Evolutionary conservation across 345 rosid species (phyloP), one percentile per base, ranked within the genome.

Genomic region (Gossypium herbaceum): DNA sequence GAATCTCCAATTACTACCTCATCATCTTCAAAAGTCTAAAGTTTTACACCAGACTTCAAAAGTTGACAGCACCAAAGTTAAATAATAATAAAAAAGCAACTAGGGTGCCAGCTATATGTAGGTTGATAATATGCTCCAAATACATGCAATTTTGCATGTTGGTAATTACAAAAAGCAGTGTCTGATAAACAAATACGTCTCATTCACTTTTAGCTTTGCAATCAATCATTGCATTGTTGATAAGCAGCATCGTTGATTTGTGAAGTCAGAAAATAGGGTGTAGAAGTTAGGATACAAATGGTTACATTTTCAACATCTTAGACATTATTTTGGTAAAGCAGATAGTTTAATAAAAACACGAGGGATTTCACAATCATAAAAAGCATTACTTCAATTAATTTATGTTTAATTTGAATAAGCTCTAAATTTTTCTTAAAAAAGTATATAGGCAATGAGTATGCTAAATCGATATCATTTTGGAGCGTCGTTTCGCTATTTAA

Each of bases 141-240:
- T 22, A 41, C 54, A 11, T 9, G n/a, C 17, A 66, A 66, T 56
- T 47, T n/a, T 70, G 13, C n/a, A 25, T 59, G 34, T 59, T 24
- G 25, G 19, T 44, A 50, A 60, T 69, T 12, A 63, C 17, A 1
- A 45, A 59, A 56, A 60, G 70, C 22, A 61, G 55, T 39, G 15
- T 45, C 0, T 45, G 50, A 45, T 45, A 12, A 45, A 45, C 50
- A 11, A 45, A 45, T 7, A 45, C 50, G 50, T 45, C 50, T 45
- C 12, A 45, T 2, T 45, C 50, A 3, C 60, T 56, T 56, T 56
- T 56, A 12, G 25, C 12, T 69, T 68, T 16, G 4, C 6, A 1
- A 15, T 51, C 70, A 74, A 71, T 80, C 76, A 78, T 85, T 75
- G 19, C 75, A n/a, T 29, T 58, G 19, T 75, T 65, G 65, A 52